Base-by-base conservation (phyloP, 805 yeast genomes). In the Sugiyamaella americana region DNA sequence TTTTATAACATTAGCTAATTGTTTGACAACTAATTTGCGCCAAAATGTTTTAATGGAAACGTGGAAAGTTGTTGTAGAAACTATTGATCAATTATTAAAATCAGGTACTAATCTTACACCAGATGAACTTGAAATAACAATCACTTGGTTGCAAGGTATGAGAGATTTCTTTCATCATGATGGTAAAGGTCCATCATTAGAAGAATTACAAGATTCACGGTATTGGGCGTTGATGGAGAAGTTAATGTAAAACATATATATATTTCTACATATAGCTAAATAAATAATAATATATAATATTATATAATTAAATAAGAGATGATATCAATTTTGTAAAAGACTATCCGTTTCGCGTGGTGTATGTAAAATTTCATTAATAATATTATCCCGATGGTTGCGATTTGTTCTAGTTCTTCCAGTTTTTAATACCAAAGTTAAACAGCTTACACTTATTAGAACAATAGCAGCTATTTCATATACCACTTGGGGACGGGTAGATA, bases 101-200 rank as follows among this genome's bases (percentile, higher is more conserved):
- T 60, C 56, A 35, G 54, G 62, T 2, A 68, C 71, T 18, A 49
- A 77, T n/a, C 63, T 87, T 42, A 73, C 82, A 0, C 66, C 68
- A 24, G 67, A 65, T 18, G 95, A 87, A 58, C 65, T 84, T 23
- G 87, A 81, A 43, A 75, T 82, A 1, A 76, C 84, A 0, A 79
- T 81, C 51, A 69, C 75, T 0, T 87, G 95, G 95, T 61, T 87
- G 18, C 68, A 75, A 41, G 62, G 84, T 16, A 75, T 87, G 44
- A 61, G 75, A 41, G 89, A 80, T 49, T 87, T 86, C 59, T 87
- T 87, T 66, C 79, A 87, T 61, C 80, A 84, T 57, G 80, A 76
- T 40, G 95, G 95, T 0, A 82, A 81, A 29, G 95, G 95, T 0
- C 93, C 93, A 0, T 75, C 87, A 1, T 54, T 85, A 24, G 78